Evolutionary conservation across 2,329 filamentous ascomycete genomes (phyloP).

Genomic region (Capronia americana): DNA sequence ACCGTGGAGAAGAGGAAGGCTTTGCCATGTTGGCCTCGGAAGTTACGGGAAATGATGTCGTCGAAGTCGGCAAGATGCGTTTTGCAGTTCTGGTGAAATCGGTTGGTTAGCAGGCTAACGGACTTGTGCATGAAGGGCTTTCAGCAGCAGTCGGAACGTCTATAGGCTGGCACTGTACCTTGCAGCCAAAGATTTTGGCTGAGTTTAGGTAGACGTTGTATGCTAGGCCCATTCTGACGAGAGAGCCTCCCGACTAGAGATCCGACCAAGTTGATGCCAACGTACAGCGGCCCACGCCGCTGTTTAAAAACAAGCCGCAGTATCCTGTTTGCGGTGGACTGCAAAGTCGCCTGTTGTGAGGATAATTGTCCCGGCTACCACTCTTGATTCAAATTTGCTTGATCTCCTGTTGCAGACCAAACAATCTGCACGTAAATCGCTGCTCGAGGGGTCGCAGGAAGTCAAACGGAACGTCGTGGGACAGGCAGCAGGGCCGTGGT

Average conservation of each 20-base stretch:
- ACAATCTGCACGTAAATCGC: no score
- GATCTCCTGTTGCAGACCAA: neutral
- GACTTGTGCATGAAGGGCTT: neutral
- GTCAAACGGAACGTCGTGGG: neutral
- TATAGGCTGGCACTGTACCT: conserved; percentile 46
- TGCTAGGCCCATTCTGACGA: conserved; percentile 73
- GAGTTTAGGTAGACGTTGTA: conserved; percentile 92
- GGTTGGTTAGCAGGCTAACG: conserved; percentile 9
- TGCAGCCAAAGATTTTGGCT: conserved; percentile 88
- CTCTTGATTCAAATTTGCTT: neutral
- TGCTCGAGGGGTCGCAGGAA: neutral
- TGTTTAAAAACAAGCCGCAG: neutral
- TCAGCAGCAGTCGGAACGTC: neutral
- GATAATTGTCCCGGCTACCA: neutral
- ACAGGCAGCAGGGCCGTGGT: neutral
- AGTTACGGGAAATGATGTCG: conserved; percentile 97
- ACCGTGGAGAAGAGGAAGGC: conserved; percentile 95
- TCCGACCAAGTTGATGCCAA: neutral
- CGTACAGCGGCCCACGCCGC: neutral
- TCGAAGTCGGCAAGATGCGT: conserved; percentile 94
- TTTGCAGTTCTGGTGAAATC: conserved; percentile 70
- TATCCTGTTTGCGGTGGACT: neutral
- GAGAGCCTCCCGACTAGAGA: conserved; percentile 1
- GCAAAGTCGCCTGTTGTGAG: neutral
- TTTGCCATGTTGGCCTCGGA: conserved; percentile 97